Evolutionary conservation across 352 stramenopile species (phyloP).

Genomic region (Chrysophaeum taylorii): DNA sequence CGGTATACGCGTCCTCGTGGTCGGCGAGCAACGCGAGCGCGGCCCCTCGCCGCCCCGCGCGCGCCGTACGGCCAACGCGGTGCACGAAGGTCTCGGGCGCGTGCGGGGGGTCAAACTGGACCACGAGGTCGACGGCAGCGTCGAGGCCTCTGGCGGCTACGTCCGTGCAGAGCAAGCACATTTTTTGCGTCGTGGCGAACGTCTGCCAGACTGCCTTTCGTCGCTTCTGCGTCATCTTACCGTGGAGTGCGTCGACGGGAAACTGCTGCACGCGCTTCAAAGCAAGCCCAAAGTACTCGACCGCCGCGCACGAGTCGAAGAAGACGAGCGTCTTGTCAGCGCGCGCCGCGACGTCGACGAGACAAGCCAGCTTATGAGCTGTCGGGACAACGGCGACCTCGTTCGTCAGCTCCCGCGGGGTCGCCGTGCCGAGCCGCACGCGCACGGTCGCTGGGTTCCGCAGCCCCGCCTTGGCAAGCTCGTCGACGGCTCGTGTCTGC

Average conservation of each 20-base stretch:
- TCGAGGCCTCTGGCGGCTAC: constrained; percentile 96
- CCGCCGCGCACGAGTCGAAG: constrained; percentile 92
- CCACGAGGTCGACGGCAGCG: constrained; percentile 95
- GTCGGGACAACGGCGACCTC: constrained; percentile 84
- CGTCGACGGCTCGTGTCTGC: constrained; percentile 82
- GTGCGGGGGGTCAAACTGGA: constrained; percentile 87
- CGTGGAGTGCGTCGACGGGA: constrained; percentile 71
- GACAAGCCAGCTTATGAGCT: constrained; percentile 80
- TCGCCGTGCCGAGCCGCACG: constrained; percentile 76
- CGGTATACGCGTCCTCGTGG: constrained; percentile 92
- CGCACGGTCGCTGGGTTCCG: constrained; percentile 95
- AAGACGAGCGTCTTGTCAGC: constrained; percentile 81
- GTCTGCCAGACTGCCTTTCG: constrained; percentile 53
- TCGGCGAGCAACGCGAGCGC: constrained; percentile 87
- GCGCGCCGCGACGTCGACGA: constrained; percentile 79
- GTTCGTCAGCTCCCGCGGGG: constrained; percentile 71
- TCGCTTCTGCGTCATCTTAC: constrained; percentile 75
- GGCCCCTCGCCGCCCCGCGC: constrained; percentile 77
- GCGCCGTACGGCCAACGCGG: constrained; percentile 89
- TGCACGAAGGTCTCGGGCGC: constrained; percentile 99
- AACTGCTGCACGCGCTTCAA: too few relatives aligned
- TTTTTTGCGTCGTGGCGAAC: constrained; percentile 44
- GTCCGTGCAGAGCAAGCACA: constrained; percentile 93
- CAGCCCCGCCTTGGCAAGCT: constrained; percentile 84
- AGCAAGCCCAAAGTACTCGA: constrained; percentile 93